Evolutionary conservation across 371 early-diverging fungal genomes (phyloP), one percentile per base, ranked within the genome.

Genomic region (Mortierella sp.): DNA sequence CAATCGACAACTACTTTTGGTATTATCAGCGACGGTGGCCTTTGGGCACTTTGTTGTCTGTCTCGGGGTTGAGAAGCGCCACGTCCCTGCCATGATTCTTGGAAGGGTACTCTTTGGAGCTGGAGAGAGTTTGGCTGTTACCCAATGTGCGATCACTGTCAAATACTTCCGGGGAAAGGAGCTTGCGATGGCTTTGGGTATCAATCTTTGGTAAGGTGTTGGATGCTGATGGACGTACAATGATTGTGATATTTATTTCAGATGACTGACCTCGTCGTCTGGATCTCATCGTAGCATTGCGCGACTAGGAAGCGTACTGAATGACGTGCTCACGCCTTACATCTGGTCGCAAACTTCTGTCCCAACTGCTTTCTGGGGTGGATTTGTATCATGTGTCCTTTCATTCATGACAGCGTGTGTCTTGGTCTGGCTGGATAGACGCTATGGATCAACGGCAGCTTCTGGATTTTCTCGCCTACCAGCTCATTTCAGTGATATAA

Each of bases 21-120:
- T 81, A 3, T 81, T 91, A 38, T 82, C 84, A n/a, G 47, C 72
- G 3, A 71, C 85, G 19, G 86, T 91, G 23, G 74, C 85, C 16
- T 28, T 84, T 30, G 94, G 94, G 1, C 90, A 91, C 51, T 39
- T 81, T 2, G 52, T 91, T 0, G 88, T 90, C 46, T 70, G 87
- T 12, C 43, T 81, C 4, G 94, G 92, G 1, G 64, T 90, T 2
- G 53, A 61, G 34, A 26, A 45, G 13, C 71, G 80, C n/a, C 63
- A 23, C 50, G 79, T 82, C 49, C 65, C 66, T 8, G 42, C 70
- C 12, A 82, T 83, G 71, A 56, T 86, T 9, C 38, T 79, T 19
- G 89, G 89, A 19, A 65, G 87, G 38, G 69, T 85, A 27, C 34
- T 87, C 10, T 82, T 84, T 72, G 89, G 89, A 0, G 89, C 86